Base-by-base conservation (phyloP, 768 basidiomycete genomes). In the Clitopilus passeckerianus region DNA sequence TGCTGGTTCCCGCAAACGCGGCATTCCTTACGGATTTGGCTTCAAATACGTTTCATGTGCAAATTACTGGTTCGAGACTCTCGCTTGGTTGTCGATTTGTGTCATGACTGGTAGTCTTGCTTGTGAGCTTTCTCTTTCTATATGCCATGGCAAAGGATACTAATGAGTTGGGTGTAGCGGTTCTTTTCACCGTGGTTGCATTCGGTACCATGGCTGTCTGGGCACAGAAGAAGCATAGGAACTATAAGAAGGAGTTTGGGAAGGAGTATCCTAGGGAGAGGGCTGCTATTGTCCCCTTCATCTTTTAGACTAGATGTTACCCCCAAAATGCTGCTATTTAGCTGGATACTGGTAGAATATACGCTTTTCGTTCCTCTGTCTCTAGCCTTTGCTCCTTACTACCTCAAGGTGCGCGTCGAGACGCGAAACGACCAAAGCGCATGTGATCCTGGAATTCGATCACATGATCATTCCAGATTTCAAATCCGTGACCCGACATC, bases 221-320 rank as follows among this genome's bases (percentile, higher is more conserved):
- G 97, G 95, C 95, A 14, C 66, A 82, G 41, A 93, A 95, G 79
- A 98, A 97, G 77, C 95, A 98, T 66, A 76, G 73, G 57, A 81
- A 80, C 56, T 98, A 98, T 77, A 91, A 86, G 80, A 94, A 89
- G 68, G 96, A 99, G 71, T 97, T 98, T 65, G 94, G 94, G 34
- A 87, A 85, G 64, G 84, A 88, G 59, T 96, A 93, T 68, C 95
- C 85, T 46, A 81, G 75, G 64, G 75, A 73, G 20, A 78, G 94
- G 71, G 93, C 88, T 72, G 87, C 85, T 34, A 86, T 96, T 71
- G 77, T 93, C 65, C 95, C 94, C 0, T 89, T 88, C 72, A 70
- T 92, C 16, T 75, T 87, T 30, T 84, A 71, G 37, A n/a, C 4
- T 50, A 20, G 2, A 22, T 7, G 2, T 41, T 14, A 15, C 37